Evolutionary conservation across 345 rosid genomes (phyloP).

Genomic region (Laguncularia racemosa): DNA sequence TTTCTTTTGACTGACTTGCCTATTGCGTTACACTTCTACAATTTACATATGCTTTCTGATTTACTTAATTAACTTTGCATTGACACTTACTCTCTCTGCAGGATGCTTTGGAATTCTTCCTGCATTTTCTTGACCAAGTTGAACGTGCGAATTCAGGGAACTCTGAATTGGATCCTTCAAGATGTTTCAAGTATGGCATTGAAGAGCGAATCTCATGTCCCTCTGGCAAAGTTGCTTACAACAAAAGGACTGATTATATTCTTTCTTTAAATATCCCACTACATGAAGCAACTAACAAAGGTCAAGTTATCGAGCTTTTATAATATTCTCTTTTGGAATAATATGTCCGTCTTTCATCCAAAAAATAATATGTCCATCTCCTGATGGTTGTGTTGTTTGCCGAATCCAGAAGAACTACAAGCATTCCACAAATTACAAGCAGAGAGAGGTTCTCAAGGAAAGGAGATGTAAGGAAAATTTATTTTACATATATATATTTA

Average conservation of each 20-base stretch:
- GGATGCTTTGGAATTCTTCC: constrained; percentile 98
- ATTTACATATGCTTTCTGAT: background rate
- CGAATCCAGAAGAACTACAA: constrained; percentile 63
- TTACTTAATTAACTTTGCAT: background rate
- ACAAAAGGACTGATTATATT: constrained; percentile 82
- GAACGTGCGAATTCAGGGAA: constrained; percentile 62
- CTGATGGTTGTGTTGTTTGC: constrained; percentile 16
- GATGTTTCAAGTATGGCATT: constrained; percentile 92
- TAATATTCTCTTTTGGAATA: constrained; percentile 10
- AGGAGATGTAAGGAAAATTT: constrained; percentile 56
- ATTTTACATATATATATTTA: constrained; percentile 11
- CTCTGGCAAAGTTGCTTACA: constrained; percentile 89
- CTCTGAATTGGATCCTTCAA: constrained; percentile 69
- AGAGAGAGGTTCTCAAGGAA: constrained; percentile 58
- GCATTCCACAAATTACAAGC: constrained; percentile 61
- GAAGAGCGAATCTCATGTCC: constrained; percentile 88
- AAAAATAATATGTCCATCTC: constrained; percentile 1
- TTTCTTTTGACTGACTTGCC: background rate
- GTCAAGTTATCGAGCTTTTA: constrained; percentile 22
- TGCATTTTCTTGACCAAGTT: constrained; percentile 87
- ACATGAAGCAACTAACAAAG: constrained; percentile 83
- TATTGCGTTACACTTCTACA: background rate
- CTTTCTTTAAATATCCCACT: constrained; percentile 91
- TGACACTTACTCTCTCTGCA: constrained; percentile 14
- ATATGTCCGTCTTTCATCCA: background rate